Base-by-base conservation (phyloP, 169 alveolate genomes). In the Nephromyces sp. region DNA sequence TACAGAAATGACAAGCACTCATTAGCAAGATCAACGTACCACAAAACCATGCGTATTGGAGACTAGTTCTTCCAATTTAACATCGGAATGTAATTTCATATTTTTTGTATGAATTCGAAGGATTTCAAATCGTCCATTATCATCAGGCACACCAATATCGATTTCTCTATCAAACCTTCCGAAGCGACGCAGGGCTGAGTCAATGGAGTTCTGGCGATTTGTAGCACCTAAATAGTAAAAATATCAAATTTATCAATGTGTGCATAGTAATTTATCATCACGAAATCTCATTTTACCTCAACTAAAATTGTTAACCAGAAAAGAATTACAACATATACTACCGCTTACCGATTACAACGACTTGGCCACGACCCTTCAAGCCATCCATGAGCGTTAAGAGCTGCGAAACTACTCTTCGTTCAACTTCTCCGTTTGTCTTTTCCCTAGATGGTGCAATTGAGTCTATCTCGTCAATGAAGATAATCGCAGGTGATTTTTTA, bases 381-480 rank as follows among this genome's bases (percentile, higher is more conserved):
- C 99, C 99, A 77, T 97, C 99, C 99, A 96, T 97, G 62, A 97
- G 89, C 21, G 99, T 96, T 33, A 97, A 88, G 66, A 97, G 85
- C 86, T 97, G 98, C 6, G 99, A 93, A 24, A 97, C 99, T 43
- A 97, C 99, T 78, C 99, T 92, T 74, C 97, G 92, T 85, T 97
- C 99, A n/a, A 96, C 99, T 85, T 97, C 99, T 6, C 99, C 99
- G 87, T 93, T 92, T 1, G 98, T 93, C 86, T 97, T 96, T 75
- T 96, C 99, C 84, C 99, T 92, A 86, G 96, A 96, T 24, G 99
- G 99, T 15, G 99, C 99, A 66, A 97, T 96, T 29, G 99, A 96
- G 84, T 97, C 99, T 62, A 97, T 91, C 85, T 97, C 99, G 87
- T 97, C 99, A 77, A 97, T 97, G 85, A 97, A 97, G 64, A 97